Conservation (phyloP, 1,139 yeast genomes). For the Arxiozyma telluris region DNA sequence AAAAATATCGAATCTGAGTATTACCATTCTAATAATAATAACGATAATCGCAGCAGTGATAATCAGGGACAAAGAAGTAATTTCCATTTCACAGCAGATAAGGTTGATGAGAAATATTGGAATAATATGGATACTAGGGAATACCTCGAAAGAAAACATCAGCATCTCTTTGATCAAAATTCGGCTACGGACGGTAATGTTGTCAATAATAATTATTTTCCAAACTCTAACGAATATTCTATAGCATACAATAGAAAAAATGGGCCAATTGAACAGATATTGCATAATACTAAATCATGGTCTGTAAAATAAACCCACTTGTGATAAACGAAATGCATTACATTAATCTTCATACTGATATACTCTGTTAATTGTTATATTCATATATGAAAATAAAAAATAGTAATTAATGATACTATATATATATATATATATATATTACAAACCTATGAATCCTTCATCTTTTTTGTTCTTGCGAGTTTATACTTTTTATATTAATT, state of each 20-base stretch:
- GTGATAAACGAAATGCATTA: background rate
- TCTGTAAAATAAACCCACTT: background rate
- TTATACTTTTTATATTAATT: too few species aligned
- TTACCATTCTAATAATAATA: background rate
- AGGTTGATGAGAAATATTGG: slow-evolving; percentile 9
- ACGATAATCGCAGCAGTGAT: background rate
- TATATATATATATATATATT: too few species aligned
- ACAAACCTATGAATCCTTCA: too few species aligned
- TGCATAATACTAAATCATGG: slow-evolving; percentile 7
- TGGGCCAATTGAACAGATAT: slow-evolving; percentile 1
- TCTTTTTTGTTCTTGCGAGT: too few species aligned
- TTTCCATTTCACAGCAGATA: background rate
- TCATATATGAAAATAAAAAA: too few species aligned
- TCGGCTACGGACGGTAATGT: background rate
- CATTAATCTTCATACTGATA: too few species aligned
- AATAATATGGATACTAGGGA: slow-evolving; percentile 15
- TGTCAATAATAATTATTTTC: too few species aligned
- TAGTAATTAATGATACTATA: too few species aligned
- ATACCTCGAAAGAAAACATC: slow-evolving; percentile 12
- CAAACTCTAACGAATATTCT: background rate
- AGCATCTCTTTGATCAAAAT: slow-evolving; percentile 6
- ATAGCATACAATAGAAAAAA: background rate
- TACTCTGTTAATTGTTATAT: background rate
- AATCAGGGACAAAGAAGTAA: background rate
- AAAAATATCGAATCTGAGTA: slow-evolving; percentile 16